Percentiles rank a stretch among this genome's conserved stretches.
Conservation (phyloP, 495 filamentous ascomycete species). For the Penicillium silybi region DNA sequence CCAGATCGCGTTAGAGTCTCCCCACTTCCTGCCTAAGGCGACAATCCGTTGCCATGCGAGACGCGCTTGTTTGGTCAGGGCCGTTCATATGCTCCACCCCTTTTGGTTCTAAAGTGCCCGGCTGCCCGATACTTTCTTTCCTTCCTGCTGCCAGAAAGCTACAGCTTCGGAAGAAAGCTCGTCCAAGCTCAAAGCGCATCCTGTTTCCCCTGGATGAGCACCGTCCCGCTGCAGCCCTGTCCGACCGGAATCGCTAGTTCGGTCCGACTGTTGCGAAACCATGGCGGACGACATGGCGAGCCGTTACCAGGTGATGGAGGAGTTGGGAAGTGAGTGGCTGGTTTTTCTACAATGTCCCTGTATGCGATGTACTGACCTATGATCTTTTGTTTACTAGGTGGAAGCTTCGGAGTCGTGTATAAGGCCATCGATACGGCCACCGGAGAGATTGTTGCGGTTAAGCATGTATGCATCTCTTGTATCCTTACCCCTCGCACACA, state of each 20-base stretch:
- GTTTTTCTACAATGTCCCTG: neutral
- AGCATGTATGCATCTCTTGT: conserved; percentile 59
- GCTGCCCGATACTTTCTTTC: conserved; percentile 11
- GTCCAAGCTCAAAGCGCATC: conserved; percentile 3
- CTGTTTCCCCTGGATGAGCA: conserved; percentile 17
- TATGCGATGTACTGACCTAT: conserved; percentile 7
- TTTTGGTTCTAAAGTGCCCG: conserved; percentile 5
- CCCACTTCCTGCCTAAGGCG: conserved; percentile 26
- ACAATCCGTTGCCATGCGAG: conserved; percentile 37
- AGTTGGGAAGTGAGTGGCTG: conserved; percentile 74
- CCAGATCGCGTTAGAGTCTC: conserved; percentile 2
- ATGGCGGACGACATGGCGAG: conserved; percentile 65
- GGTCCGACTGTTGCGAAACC: conserved; percentile 22
- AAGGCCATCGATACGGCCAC: conserved; percentile 85
- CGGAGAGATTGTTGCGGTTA: conserved; percentile 87
- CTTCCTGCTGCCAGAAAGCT: conserved; percentile 6
- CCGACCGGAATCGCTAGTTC: conserved; percentile 16
- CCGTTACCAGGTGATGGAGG: conserved; percentile 86
- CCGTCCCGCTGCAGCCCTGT: conserved; percentile 16
- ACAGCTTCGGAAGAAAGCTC: conserved; percentile 3
- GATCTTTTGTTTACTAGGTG: conserved; percentile 51
- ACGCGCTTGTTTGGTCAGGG: conserved; percentile 35
- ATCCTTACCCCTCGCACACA: conserved; percentile 13
- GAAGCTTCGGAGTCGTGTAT: conserved; percentile 95
- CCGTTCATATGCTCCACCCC: conserved; percentile 24